A percentile compares a stretch with the other conserved stretches of the same genome.
phyloP scores from a whole-genome alignment of 2,329 filamentous ascomycete genomes.

The Meredithiella fracta region DNA sequence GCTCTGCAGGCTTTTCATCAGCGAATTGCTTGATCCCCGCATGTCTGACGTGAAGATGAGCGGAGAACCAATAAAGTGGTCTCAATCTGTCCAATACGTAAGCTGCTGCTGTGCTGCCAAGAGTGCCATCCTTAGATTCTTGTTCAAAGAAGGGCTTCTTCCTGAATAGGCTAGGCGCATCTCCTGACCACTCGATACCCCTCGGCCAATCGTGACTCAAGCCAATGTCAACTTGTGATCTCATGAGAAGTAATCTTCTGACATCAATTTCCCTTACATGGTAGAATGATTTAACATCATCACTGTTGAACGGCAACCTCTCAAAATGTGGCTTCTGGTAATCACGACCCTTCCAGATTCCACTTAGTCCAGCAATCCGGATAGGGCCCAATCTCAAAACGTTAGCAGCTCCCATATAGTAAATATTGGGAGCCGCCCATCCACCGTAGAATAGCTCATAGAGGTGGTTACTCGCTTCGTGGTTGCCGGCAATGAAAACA shows the following conservation, averaged over 20 bases:
- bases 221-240: constrained; percentile 79
- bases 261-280: constrained; percentile 80
- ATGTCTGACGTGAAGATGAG: constrained; percentile 84
- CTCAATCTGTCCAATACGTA: constrained; percentile 67
- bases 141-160: constrained; percentile 58
- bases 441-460: constrained; percentile 92
- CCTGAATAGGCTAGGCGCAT: constrained; percentile 49
- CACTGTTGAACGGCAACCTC: constrained; percentile 62
- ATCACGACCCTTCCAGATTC: constrained; percentile 87
- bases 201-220: constrained; percentile 94
- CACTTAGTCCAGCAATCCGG: constrained; percentile 76
- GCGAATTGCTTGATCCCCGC: constrained; percentile 44
- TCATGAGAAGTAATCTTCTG: constrained; percentile 71
- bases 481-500: constrained; percentile 85
- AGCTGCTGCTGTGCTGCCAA: constrained; percentile 68
- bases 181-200: constrained; percentile 62
- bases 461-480: constrained; percentile 80
- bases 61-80: constrained; percentile 81
- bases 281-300: constrained; percentile 69
- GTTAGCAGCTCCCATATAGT: constrained; percentile 88
- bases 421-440: constrained; percentile 94
- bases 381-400: constrained; percentile 69
- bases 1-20: constrained; percentile 14
- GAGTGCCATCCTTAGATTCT: constrained; percentile 56
- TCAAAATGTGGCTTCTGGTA: constrained; percentile 75